Percentiles rank a stretch among this genome's conserved stretches.
Conservation (phyloP, 768 basidiomycete genomes). For the Clavulina sp. region DNA sequence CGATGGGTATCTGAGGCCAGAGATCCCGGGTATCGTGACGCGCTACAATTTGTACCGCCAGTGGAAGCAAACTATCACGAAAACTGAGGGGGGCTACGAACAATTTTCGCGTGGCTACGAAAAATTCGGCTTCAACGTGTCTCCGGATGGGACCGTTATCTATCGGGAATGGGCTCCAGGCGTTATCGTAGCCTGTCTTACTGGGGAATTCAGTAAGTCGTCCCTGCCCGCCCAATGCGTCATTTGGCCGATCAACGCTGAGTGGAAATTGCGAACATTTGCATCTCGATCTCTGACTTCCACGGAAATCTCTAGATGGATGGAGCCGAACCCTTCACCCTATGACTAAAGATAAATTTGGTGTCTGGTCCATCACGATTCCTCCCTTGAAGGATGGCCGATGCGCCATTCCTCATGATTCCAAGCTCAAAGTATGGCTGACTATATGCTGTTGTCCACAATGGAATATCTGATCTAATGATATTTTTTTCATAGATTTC, state of each 20-base stretch:
- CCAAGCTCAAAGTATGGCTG: conserved; percentile 68
- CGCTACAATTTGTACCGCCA: conserved; percentile 50
- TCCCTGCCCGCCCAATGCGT: background rate
- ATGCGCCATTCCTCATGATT: conserved; percentile 83
- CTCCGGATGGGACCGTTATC: conserved; percentile 43
- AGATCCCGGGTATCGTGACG: conserved; percentile 47
- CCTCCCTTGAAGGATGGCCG: conserved; percentile 48
- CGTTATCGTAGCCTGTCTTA: conserved; percentile 61
- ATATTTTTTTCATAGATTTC: conserved; percentile 44
- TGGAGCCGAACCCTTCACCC: conserved; percentile 79
- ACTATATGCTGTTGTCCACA: background rate
- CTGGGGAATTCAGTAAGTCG: conserved; percentile 93
- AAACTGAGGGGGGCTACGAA: conserved; percentile 71
- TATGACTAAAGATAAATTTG: conserved; percentile 70
- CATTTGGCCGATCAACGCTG: background rate
- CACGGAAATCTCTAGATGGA: conserved; percentile 43
- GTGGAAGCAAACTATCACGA: conserved; percentile 61
- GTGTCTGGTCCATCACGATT: conserved; percentile 75
- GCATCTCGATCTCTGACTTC: too few relatives aligned
- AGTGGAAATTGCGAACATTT: background rate
- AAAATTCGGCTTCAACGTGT: conserved; percentile 61
- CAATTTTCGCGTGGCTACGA: conserved; percentile 65
- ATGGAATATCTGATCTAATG: background rate
- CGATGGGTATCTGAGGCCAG: conserved; percentile 61
- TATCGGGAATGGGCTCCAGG: conserved; percentile 98